A percentile compares a stretch with the other conserved stretches of the same genome.
Evolutionary conservation across 805 yeast genomes (phyloP).

Genomic region (Yamadazyma paraphyllophila): DNA sequence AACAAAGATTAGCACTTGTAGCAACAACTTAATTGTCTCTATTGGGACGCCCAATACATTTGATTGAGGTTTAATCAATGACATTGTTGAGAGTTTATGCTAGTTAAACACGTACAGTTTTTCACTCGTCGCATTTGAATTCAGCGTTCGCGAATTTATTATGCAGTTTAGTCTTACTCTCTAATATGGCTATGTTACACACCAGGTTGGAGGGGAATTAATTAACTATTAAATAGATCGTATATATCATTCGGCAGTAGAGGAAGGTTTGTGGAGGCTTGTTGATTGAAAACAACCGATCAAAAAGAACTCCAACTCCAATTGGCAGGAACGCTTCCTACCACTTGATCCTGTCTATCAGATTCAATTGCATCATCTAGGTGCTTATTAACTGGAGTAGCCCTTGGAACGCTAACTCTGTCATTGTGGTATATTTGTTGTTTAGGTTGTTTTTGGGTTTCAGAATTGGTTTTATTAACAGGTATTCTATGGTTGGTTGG

Average conservation of each 20-base stretch:
- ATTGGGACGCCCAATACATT: constrained; percentile 26
- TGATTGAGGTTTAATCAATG: constrained; percentile 23
- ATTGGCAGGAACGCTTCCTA: constrained; percentile 63
- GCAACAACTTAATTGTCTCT: constrained; percentile 42
- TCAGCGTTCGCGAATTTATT: too few species aligned
- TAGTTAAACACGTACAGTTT: constrained; percentile 5
- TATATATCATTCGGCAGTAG: neutral
- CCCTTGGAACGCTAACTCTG: neutral
- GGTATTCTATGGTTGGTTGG: neutral
- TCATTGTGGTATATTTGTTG: too few species aligned
- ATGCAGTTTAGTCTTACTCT: too few species aligned
- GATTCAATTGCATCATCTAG: constrained; percentile 22
- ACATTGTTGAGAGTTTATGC: constrained; percentile 1
- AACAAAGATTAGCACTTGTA: constrained; percentile 66
- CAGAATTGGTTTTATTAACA: too few species aligned
- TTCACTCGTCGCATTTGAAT: constrained; percentile 4
- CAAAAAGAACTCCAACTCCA: constrained; percentile 57
- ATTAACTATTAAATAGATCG: neutral
- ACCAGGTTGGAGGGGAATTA: neutral
- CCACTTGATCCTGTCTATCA: constrained; percentile 30
- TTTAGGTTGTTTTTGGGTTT: too few species aligned
- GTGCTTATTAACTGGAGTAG: constrained; percentile 1
- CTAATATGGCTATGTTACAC: neutral
- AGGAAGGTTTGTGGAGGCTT: neutral
- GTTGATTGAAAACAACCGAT: too few species aligned